Evolutionary conservation across 2,329 filamentous ascomycete genomes (phyloP).

Genomic region (Aspergillus sp.): DNA sequence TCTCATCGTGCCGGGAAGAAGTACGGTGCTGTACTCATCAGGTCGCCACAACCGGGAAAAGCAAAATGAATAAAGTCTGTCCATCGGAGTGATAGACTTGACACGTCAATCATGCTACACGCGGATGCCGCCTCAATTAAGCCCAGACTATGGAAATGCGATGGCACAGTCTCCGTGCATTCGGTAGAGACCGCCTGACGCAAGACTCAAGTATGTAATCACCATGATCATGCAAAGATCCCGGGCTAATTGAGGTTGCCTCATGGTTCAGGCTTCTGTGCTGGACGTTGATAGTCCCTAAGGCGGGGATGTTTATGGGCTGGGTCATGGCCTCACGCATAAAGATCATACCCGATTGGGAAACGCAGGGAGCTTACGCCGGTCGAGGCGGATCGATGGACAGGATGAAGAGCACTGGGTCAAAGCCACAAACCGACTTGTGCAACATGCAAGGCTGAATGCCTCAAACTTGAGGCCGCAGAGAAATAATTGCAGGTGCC

Average conservation of each 20-base stretch:
- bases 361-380: slow-evolving; percentile 1
- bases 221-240: slow-evolving; percentile 4
- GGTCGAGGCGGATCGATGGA: background rate
- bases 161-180: slow-evolving; percentile 18
- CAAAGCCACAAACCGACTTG: slow-evolving; percentile 2
- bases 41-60: background rate
- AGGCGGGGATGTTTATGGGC: slow-evolving; percentile 5
- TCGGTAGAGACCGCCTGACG: slow-evolving; percentile 10
- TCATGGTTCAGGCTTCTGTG: background rate
- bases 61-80: background rate
- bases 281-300: background rate
- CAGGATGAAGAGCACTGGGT: background rate
- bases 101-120: slow-evolving; percentile 22
- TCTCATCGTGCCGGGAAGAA: background rate
- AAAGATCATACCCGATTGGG: background rate
- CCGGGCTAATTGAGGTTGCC: slow-evolving; percentile 3
- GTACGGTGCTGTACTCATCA: background rate
- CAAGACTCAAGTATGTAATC: slow-evolving; percentile 2
- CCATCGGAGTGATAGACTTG: slow-evolving; percentile 5
- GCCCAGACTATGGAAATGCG: slow-evolving; percentile 14
- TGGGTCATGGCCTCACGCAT: background rate
- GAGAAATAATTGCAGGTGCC: slow-evolving; percentile 20
- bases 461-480: slow-evolving; percentile 11
- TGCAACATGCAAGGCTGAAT: slow-evolving; percentile 10
- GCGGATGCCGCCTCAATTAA: slow-evolving; percentile 3